Evolutionary conservation across 2,329 filamentous ascomycete genomes (phyloP).

Genomic region (Trichoderma brevicompactum): DNA sequence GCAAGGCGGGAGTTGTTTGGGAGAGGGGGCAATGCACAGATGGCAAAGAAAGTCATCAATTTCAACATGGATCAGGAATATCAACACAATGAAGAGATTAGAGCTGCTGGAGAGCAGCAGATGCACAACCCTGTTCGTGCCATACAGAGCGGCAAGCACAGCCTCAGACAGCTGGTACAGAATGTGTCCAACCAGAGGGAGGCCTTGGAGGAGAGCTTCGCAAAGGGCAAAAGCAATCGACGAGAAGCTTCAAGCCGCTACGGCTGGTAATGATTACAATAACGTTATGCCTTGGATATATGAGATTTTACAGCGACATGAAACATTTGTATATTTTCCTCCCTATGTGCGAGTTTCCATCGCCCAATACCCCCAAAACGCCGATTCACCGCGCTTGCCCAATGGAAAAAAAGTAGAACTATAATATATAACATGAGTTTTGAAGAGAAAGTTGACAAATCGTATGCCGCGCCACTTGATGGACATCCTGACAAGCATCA

Average conservation of each 20-base stretch:
- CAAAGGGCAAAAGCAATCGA: constrained; percentile 75
- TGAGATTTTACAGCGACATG: constrained; percentile 3
- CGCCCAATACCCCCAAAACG: constrained; percentile 17
- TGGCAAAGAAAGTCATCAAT: constrained; percentile 68
- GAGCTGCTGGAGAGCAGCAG: constrained; percentile 70
- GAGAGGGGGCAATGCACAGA: constrained; percentile 54
- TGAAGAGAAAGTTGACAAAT: constrained; percentile 6
- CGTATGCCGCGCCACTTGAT: not conserved
- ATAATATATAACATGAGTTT: constrained; percentile 13
- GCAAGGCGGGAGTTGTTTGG: constrained; percentile 86
- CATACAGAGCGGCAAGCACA: constrained; percentile 82
- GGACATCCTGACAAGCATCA: constrained; percentile 37
- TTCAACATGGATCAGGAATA: constrained; percentile 93
- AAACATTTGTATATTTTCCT: constrained; percentile 18
- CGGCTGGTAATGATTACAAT: constrained; percentile 64
- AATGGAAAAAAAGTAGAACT: constrained; percentile 11
- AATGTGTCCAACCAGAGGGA: constrained; percentile 82
- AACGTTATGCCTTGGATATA: not conserved
- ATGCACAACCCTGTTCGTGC: constrained; percentile 85
- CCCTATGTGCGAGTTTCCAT: not conserved
- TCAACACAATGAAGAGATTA: constrained; percentile 76
- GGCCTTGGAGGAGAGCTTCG: constrained; percentile 90
- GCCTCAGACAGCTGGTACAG: constrained; percentile 82
- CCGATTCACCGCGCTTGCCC: constrained; percentile 28
- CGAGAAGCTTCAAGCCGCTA: constrained; percentile 82